phyloP scores from a whole-genome alignment of 2,329 filamentous ascomycete genomes.

The Ophiostoma montium region DNA sequence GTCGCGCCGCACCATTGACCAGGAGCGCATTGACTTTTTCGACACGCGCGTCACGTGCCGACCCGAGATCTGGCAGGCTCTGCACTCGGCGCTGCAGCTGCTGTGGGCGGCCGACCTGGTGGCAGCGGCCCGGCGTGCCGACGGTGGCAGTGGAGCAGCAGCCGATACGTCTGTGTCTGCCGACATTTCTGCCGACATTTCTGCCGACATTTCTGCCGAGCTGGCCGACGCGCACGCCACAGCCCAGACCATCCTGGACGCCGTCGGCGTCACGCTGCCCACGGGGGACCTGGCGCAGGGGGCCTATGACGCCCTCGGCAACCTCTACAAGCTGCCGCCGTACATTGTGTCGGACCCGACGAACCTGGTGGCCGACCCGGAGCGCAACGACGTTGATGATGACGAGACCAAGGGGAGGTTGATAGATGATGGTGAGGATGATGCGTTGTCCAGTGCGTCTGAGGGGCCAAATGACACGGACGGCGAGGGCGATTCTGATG shows the following conservation, averaged over 20 bases:
- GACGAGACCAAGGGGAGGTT: constrained; percentile 16
- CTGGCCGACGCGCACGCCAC: constrained; percentile 37
- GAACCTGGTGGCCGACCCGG: constrained; percentile 29
- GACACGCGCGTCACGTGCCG: constrained; percentile 73
- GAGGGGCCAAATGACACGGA: constrained; percentile 4
- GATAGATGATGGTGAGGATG: constrained; percentile 5
- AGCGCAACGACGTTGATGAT: constrained; percentile 15
- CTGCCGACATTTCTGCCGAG: constrained; percentile 16
- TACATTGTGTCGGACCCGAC: constrained; percentile 54
- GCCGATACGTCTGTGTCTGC: background rate
- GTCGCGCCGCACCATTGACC: constrained; percentile 54
- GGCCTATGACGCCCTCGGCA: constrained; percentile 57
- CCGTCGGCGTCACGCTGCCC: constrained; percentile 60
- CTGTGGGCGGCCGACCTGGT: constrained; percentile 38
- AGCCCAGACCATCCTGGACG: constrained; percentile 69
- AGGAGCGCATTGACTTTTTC: constrained; percentile 72
- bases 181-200: background rate
- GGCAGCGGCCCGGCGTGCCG: background rate
- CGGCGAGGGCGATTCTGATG: background rate
- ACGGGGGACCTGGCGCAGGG: constrained; percentile 59
- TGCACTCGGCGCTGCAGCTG: constrained; percentile 53
- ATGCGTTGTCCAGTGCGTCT: background rate
- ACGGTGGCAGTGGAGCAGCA: background rate
- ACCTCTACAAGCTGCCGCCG: constrained; percentile 54
- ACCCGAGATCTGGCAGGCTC: constrained; percentile 64